Percentiles rank a stretch among this genome's conserved stretches.
phyloP scores from a whole-genome alignment of 2,329 filamentous ascomycete species.

The Aspergillus neoniger region DNA sequence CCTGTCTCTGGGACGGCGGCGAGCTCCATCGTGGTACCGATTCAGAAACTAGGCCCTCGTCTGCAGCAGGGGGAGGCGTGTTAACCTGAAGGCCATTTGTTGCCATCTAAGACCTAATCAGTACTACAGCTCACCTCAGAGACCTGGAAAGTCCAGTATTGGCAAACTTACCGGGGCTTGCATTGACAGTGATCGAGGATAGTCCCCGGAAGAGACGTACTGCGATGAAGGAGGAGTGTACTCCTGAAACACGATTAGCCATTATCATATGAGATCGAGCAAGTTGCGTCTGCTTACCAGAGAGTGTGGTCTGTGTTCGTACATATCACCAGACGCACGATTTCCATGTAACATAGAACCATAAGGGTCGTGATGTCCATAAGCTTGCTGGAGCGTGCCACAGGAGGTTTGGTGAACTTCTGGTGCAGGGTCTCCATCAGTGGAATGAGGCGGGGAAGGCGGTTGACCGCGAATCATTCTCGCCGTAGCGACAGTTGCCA shows the following conservation, averaged over 20 bases:
- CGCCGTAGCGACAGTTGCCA: constrained; percentile 10
- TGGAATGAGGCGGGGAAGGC: constrained; percentile 35
- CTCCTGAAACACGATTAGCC: constrained; percentile 7
- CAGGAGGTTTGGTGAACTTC: constrained; percentile 20
- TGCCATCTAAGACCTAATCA: constrained; percentile 18
- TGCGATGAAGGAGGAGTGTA: constrained; percentile 15
- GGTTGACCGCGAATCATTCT: constrained; percentile 25
- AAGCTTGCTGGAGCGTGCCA: constrained; percentile 19
- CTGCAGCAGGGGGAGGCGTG: constrained; percentile 28
- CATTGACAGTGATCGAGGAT: constrained; percentile 17
- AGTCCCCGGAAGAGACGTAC: constrained; percentile 19
- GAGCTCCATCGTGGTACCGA: constrained; percentile 23
- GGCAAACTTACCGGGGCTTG: constrained; percentile 26
- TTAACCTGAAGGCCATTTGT: constrained; percentile 22
- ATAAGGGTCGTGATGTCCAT: constrained; percentile 12
- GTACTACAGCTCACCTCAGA: background rate
- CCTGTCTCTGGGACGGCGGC: constrained; percentile 17
- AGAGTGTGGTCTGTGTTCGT: constrained; percentile 13
- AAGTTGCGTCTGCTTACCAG: constrained; percentile 23
- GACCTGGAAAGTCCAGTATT: background rate
- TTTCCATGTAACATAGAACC: constrained; percentile 7
- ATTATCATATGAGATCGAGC: background rate
- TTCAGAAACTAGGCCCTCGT: constrained; percentile 20
- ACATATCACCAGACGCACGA: constrained; percentile 7
- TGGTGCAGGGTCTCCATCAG: constrained; percentile 23